phyloP scores from a whole-genome alignment of 805 yeast species.

The Lipomyces oligophaga region DNA sequence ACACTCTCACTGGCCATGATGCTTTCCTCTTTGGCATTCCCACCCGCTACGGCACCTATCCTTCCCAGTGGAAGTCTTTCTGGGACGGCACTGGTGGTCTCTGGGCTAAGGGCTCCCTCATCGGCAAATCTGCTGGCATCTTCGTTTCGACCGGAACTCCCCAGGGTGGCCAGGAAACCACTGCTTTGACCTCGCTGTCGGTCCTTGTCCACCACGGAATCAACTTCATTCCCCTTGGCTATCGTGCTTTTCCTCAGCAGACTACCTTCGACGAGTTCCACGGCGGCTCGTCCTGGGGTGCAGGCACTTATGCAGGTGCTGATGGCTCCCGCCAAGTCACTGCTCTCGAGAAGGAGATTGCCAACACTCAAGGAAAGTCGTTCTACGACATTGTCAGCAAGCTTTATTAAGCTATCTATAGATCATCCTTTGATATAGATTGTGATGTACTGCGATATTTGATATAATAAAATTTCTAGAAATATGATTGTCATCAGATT shows the following conservation, averaged over 20 bases:
- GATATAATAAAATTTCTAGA: too few species aligned
- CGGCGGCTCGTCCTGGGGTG: constrained; percentile 86
- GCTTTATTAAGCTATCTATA: constrained; percentile 6
- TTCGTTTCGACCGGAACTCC: constrained; percentile 68
- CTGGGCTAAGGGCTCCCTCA: constrained; percentile 53
- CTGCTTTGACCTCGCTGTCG: constrained; percentile 55
- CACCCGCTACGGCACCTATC: constrained; percentile 70
- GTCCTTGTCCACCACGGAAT: constrained; percentile 73
- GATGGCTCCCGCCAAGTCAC: constrained; percentile 73
- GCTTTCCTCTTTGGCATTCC: constrained; percentile 76
- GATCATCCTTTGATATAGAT: too few species aligned
- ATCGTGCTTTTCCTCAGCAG: constrained; percentile 53
- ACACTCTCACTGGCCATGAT: constrained; percentile 59
- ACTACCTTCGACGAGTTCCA: constrained; percentile 62
- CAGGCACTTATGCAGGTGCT: constrained; percentile 70
- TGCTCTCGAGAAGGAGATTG: constrained; percentile 60
- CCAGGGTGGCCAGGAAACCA: constrained; percentile 77
- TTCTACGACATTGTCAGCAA: constrained; percentile 49
- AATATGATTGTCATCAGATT: too few species aligned
- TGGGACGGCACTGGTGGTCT: constrained; percentile 68
- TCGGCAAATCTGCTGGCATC: constrained; percentile 70
- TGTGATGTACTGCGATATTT: too few species aligned
- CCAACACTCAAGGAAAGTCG: constrained; percentile 60
- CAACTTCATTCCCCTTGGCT: constrained; percentile 74
- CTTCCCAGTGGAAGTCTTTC: constrained; percentile 72